These are phyloP conservation scores for Mallotus repandus DNA, from an alignment of 441 rosid genomes.

Conservation along the genomic window DNA sequence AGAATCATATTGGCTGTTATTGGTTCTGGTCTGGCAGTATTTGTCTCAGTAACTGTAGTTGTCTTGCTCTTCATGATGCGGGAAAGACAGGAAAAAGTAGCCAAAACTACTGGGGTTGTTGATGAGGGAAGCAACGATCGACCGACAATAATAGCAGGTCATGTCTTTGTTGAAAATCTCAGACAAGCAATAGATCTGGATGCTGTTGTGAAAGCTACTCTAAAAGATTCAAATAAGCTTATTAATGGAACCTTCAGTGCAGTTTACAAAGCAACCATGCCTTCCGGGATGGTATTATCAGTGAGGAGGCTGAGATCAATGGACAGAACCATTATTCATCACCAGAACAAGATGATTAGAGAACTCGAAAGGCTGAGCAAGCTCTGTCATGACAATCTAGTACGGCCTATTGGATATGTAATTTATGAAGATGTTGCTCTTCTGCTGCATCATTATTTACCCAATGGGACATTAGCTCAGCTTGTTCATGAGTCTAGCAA, in stretches of 20 bases:
- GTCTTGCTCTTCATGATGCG: slow-evolving; percentile 92
- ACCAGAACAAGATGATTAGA: slow-evolving; percentile 90
- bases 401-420: slow-evolving; percentile 76
- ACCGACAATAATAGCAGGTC: slow-evolving; percentile 73
- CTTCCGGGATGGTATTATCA: slow-evolving; percentile 76
- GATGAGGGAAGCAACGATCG: slow-evolving; percentile 46
- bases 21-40: slow-evolving; percentile 89
- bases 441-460: slow-evolving; percentile 72
- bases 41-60: slow-evolving; percentile 70
- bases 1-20: slow-evolving; percentile 76
- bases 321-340: slow-evolving; percentile 81
- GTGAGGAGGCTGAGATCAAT: slow-evolving; percentile 81
- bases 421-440: slow-evolving; percentile 92
- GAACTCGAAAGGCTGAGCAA: slow-evolving; percentile 94
- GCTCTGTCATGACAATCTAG: slow-evolving; percentile 81
- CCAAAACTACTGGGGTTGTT: slow-evolving; percentile 42
- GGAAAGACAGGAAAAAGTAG: slow-evolving; percentile 87
- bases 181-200: slow-evolving; percentile 88
- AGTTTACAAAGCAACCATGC: slow-evolving; percentile 86
- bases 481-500: slow-evolving; percentile 71
- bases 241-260: slow-evolving; percentile 82
- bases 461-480: slow-evolving; percentile 80
- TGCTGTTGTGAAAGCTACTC: slow-evolving; percentile 72
- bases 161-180: slow-evolving; percentile 80
- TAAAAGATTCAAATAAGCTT: slow-evolving; percentile 78